phyloP scores from a whole-genome alignment of 495 filamentous ascomycete species.

The Hyaloscypha bicolor region DNA sequence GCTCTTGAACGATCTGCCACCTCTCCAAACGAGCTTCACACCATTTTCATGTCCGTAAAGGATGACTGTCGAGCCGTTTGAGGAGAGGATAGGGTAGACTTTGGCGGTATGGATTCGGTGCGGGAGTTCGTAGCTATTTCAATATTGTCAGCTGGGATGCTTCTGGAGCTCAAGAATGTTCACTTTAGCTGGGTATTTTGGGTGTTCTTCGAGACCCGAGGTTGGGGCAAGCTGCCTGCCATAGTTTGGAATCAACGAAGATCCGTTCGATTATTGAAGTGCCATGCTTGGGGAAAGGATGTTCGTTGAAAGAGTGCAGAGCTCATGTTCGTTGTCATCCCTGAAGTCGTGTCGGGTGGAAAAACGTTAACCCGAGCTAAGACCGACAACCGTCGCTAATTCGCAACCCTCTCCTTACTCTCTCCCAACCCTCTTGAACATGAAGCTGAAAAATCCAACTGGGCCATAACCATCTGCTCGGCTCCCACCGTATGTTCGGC shows the following conservation, averaged over 20 bases:
- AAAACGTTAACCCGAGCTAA: background rate
- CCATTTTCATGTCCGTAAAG: constrained; percentile 83
- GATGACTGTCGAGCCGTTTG: constrained; percentile 83
- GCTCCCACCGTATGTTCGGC: no score
- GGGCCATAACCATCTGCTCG: no score
- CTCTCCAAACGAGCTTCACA: constrained; percentile 77
- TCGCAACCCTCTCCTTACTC: no score
- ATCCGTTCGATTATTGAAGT: background rate
- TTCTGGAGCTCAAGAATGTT: background rate
- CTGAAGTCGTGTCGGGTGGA: background rate
- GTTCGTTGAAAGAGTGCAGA: background rate
- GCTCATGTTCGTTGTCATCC: background rate
- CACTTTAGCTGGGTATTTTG: constrained; percentile 31
- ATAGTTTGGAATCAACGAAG: constrained; percentile 17
- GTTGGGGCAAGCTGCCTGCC: constrained; percentile 20
- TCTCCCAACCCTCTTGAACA: no score
- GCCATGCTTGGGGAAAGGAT: background rate
- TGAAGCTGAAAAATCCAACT: no score
- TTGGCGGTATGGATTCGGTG: constrained; percentile 73
- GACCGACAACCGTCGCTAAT: no score
- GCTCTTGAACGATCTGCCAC: constrained; percentile 66
- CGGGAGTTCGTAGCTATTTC: constrained; percentile 69
- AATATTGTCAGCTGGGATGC: background rate
- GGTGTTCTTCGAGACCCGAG: constrained; percentile 20
- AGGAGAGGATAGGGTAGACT: constrained; percentile 73